Percentiles rank a stretch among this genome's conserved stretches.
phyloP scores from a whole-genome alignment of 257 asterid genomes.

The Verbascum thapsus region DNA sequence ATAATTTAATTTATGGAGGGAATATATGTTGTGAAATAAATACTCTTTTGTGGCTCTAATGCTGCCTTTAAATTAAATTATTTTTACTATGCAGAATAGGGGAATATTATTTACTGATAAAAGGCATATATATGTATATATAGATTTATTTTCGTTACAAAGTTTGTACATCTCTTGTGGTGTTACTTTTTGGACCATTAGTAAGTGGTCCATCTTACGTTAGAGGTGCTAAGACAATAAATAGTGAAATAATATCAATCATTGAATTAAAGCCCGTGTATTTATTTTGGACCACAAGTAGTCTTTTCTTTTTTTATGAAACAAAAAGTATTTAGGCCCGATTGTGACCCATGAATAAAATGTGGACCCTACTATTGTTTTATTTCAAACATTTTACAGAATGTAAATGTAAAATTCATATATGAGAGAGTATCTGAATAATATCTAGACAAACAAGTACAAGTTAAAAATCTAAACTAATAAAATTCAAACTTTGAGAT shows the following conservation, averaged over 20 bases:
- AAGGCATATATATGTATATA: background rate
- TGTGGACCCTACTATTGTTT: too few species aligned
- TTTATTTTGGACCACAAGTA: conserved; percentile 25
- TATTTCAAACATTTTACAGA: too few species aligned
- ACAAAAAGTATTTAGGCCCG: conserved; percentile 8
- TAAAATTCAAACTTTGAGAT: too few species aligned
- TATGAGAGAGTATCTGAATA: too few species aligned
- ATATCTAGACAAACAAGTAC: conserved; percentile 22
- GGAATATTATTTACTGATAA: too few species aligned
- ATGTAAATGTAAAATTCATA: too few species aligned
- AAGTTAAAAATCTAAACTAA: too few species aligned
- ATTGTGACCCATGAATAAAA: conserved; percentile 1
- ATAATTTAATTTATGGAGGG: too few species aligned
- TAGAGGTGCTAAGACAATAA: background rate
- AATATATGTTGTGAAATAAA: too few species aligned
- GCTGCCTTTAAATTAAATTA: too few species aligned
- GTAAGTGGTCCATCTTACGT: conserved; percentile 26
- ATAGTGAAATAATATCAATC: conserved; percentile 20
- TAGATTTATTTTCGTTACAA: background rate
- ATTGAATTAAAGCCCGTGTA: conserved; percentile 32
- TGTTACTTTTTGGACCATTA: conserved; percentile 27
- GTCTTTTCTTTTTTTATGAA: background rate
- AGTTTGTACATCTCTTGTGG: background rate
- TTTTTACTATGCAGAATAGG: too few species aligned
- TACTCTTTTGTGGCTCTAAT: too few species aligned